These are phyloP conservation scores for Pascua guehoae DNA, from an alignment of 1,284 basidiomycete genomes.

Conservation along the genomic window DNA sequence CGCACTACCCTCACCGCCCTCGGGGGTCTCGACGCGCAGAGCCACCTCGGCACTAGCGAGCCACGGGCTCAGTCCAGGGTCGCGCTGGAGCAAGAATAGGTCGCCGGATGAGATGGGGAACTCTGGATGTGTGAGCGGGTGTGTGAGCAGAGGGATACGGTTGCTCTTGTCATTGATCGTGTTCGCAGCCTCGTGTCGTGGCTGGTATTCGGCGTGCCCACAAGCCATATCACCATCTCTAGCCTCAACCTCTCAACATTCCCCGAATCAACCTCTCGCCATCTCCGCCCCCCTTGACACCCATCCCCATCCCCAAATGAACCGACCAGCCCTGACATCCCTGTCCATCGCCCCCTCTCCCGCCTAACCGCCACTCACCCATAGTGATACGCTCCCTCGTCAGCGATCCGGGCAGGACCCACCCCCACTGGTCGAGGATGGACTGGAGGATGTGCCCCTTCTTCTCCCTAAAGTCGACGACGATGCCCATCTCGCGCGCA, in stretches of 20 bases:
- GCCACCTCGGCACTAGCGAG: background rate
- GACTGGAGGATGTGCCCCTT: conserved; percentile 5
- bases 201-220: no score
- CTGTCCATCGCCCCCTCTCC: background rate
- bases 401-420: conserved; percentile 2
- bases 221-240: no score
- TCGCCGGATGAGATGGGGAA: conserved; percentile 11
- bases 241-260: no score
- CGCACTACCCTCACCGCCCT: background rate
- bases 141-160: background rate
- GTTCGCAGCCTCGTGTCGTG: no score
- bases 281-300: background rate
- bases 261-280: background rate
- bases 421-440: conserved; percentile 20
- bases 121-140: conserved; percentile 4
- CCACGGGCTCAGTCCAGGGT: background rate
- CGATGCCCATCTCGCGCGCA: conserved; percentile 2
- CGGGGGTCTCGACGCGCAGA: background rate
- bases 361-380: background rate
- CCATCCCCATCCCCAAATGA: no score
- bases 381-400: background rate
- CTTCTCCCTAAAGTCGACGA: background rate
- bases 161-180: no score
- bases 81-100: conserved; percentile 22
- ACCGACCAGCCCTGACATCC: background rate